Evolutionary conservation across 257 asterid genomes (phyloP), one percentile per base, ranked within the genome.

Genomic region (Capsicum baccatum): DNA sequence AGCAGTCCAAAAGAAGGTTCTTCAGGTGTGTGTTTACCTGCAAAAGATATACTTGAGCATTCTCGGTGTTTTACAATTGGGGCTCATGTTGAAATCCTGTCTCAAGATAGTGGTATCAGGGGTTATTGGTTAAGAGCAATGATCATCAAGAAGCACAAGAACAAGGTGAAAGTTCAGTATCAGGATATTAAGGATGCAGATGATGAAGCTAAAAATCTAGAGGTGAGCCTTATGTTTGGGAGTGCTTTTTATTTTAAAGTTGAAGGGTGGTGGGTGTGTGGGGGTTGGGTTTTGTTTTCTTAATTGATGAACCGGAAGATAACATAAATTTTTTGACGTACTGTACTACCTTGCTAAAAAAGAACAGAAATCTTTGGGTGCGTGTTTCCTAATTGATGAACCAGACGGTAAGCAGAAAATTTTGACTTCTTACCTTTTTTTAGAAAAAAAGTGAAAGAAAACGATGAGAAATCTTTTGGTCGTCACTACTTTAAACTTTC

Each of bases 51-150:
- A 74, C 39, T 66, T 9, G 39, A 60, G 83, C 35, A 79, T 70
- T 37, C 15, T 37, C 90, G 73, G 52, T 21, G 67, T 85, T 84
- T 94, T 70, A 79, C 85, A 16, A 59, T 93, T 85, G 98, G 99
- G 60, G 90, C 97, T 9, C 86, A 87, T 84, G 91, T 95, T 83
- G 99, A 95, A 90, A 92, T 95, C 78, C 94, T 95, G 5, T 94
- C 94, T 66, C 93, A 93, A 85, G 98, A 94, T 87, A 94, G 99
- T 87, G 98, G 98, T 67, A 87, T 95, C 79, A 89, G 96, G 79
- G 99, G 99, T 5, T 95, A 96, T 91, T 95, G 99, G 99, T 95
- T 93, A 64, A 88, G 97, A 91, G 98, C 93, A 82, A 52, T 21
- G 86, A 91, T 95, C 59, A 86, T 93, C 39, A 95, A 94, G 91